A percentile compares a stretch with the other conserved stretches of the same genome.
phyloP scores from a whole-genome alignment of 345 rosid genomes.

The Lepidium africanum region DNA sequence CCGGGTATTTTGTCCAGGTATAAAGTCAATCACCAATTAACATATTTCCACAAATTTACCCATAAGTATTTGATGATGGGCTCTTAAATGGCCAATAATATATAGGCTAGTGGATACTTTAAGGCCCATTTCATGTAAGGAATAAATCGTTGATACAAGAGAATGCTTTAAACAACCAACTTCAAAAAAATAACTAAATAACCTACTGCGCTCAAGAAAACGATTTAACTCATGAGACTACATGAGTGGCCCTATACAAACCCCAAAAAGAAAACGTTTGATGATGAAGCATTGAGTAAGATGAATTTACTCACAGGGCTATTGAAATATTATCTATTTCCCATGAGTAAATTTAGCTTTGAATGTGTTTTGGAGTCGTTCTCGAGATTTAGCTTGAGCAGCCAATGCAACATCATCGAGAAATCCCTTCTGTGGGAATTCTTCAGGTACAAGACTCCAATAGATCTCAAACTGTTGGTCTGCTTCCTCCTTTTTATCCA shows the following conservation, averaged over 20 bases:
- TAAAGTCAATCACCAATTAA: too few species aligned
- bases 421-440: constrained; percentile 76
- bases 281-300: background rate
- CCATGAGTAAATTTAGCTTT: constrained; percentile 35
- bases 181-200: too few species aligned
- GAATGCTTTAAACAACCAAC: too few species aligned
- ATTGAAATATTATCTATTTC: background rate
- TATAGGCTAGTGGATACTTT: too few species aligned
- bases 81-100: too few species aligned
- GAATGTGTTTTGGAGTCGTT: constrained; percentile 47
- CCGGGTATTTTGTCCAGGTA: too few species aligned
- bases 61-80: too few species aligned
- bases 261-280: background rate
- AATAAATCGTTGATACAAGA: too few species aligned
- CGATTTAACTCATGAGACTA: background rate
- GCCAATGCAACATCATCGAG: constrained; percentile 71
- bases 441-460: constrained; percentile 71
- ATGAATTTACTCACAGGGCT: background rate
- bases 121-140: too few species aligned
- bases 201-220: too few species aligned
- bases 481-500: constrained; percentile 73
- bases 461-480: constrained; percentile 67
- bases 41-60: too few species aligned
- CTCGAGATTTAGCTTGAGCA: constrained; percentile 56
- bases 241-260: background rate